Base-by-base conservation (phyloP, 2,329 filamentous ascomycete species). In the Nannizziopsis arthrosporioides region DNA sequence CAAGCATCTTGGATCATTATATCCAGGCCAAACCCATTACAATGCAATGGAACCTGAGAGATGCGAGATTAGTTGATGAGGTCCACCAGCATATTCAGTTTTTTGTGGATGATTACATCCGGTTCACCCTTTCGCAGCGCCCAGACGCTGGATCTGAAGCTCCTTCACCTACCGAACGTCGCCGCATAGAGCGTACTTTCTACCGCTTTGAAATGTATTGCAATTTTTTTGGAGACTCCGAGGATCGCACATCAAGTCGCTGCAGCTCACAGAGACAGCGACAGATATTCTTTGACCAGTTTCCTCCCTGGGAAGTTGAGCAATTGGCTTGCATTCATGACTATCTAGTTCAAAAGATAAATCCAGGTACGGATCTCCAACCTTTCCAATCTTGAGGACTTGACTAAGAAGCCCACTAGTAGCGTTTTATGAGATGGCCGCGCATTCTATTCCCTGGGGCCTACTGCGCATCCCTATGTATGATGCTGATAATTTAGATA, bases 281-380 rank as follows among this genome's bases (percentile, higher is more conserved):
- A 19, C 30, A 42, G 1, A 12, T 51, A 5, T 57, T 55, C 48
- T 48, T 55, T 15, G 4, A 14, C 9, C 35, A 39, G n/a, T 57
- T 57, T 38, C 47, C 54, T 10, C 53, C 51, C 5, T 56, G 53
- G 53, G 54, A 57, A 42, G 54, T 47, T 49, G 54, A 56, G 35
- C 54, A 57, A 31, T 31, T 57, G 10, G 51, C 42, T 37, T 56
- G 55, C 38, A 32, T 57, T 30, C 38, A 55, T 48, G 55, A 56
- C 38, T 54, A 52, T 42, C 50, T 57, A 3, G n/a, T 50, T 12
- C 22, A 44, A 19, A 42, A 47, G 36, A 42, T 55, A 37, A 1
- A 35, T 22, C 41, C 45, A 35, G 47, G 50, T 52, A 52, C 18
- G 18, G 3, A 27, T 39, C 36, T n/a, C 43, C 17, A 17, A 4